phyloP scores from a whole-genome alignment of 441 rosid species.

The Populus hybrid region DNA sequence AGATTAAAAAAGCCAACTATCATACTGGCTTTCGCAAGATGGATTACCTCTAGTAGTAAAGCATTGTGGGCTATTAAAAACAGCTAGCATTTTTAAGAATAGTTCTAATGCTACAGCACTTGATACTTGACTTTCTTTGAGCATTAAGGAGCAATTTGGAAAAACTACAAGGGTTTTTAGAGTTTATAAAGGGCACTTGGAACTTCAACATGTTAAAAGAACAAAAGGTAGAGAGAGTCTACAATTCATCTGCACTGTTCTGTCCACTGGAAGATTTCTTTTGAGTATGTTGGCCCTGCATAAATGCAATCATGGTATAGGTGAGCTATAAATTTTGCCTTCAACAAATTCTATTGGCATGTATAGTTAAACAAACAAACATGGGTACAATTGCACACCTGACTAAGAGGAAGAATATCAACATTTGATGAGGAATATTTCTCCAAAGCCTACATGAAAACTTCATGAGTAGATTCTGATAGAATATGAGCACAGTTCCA shows the following conservation, averaged over 20 bases:
- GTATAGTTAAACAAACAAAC: background rate
- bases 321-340: conserved; percentile 2
- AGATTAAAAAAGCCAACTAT: background rate
- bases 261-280: conserved; percentile 23
- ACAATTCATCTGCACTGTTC: conserved; percentile 33
- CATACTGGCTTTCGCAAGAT: background rate
- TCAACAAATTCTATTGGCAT: background rate
- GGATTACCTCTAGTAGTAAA: background rate
- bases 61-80: background rate
- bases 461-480: conserved; percentile 16
- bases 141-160: background rate
- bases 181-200: background rate
- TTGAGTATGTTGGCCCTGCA: conserved; percentile 27
- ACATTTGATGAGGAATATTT: conserved; percentile 44
- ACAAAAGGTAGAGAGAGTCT: conserved; percentile 16
- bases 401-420: conserved; percentile 43
- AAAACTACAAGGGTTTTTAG: background rate
- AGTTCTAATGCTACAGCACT: background rate
- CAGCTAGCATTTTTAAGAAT: background rate
- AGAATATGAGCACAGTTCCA: conserved; percentile 4
- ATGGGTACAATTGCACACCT: conserved; percentile 31
- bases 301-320: conserved; percentile 2
- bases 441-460: conserved; percentile 41
- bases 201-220: background rate
- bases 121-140: background rate